Base-by-base conservation (phyloP, 768 basidiomycete genomes). In the Serpula lacrymans region DNA sequence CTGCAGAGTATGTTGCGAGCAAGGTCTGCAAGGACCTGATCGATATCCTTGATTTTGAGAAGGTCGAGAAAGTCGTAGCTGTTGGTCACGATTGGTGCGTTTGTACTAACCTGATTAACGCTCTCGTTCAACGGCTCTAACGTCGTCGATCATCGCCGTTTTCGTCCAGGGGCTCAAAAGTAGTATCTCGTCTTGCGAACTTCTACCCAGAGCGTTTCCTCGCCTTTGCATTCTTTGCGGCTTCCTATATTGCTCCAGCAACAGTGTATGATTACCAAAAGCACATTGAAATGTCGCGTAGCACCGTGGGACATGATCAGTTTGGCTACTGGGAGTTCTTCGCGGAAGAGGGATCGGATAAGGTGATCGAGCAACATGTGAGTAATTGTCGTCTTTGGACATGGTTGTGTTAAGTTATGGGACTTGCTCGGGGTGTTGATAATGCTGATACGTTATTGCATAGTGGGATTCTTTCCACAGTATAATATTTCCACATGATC, bases 41-140 rank as follows among this genome's bases (percentile, higher is more conserved):
- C 26, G 70, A 72, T 35, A 59, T 75, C 29, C 55, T 75, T 16
- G 64, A 74, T 39, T 42, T 50, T 8, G 65, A 69, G 48, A 48
- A 54, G 6, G 44, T 67, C 18, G 43, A 57, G 5, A 56, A 57
- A 31, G 60, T 54, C 6, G 55, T 74, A 30, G 68, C 49, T 1
- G 53, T 75, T 24, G 71, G 68, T 3, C 73, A 75, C 43, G 72
- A 74, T 43, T 72, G 69, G 70, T 69, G 44, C 24, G 42, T 54
- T 14, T 40, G n/a, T n/a, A n/a, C n/a, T n/a, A n/a, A n/a, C n/a
- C n/a, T n/a, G n/a, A n/a, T n/a, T n/a, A n/a, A n/a, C 31, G 6
- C 31, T 14, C 12, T n/a, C n/a, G n/a, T n/a, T n/a, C n/a, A n/a
- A n/a, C n/a, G n/a, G n/a, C n/a, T n/a, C n/a, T n/a, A n/a, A n/a